Evolutionary conservation across 2,329 filamentous ascomycete species (phyloP), one percentile per base, ranked within the genome.

Genomic region (Beauveria varroae): DNA sequence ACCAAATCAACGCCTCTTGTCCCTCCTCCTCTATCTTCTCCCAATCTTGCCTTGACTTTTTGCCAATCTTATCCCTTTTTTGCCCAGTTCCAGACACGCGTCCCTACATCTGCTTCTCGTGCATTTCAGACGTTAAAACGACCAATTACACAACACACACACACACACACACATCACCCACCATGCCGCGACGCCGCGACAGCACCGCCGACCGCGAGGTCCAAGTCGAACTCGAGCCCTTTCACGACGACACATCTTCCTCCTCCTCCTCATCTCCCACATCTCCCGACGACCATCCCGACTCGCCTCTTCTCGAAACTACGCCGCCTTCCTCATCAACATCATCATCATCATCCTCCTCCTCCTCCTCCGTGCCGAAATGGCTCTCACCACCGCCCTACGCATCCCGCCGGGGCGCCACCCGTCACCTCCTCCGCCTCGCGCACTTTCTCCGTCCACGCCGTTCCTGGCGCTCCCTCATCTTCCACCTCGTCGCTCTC

Each of bases 171-270:
- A 41, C 28, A n/a, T 28, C 9, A 7, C 20, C n/a, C 40, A 34
- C 41, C 51, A 55, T 61, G 58, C 41, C 41, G 51, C 50, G 50
- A 16, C 51, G 43, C 24, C 57, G 57, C 40, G 20, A 54, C 57
- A 20, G 6, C 40, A n/a, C 47, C 24, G 18, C 14, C 20, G 44
- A 30, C 37, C 12, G 26, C 37, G 49, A 34, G 20, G 22, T 59
- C 20, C 41, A 54, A 14, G 16, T 63, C 34, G 61, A 63, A 40
- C 61, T 63, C 16, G 61, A 60, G 47, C 60, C 60, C n/a, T 62
- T 57, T 37, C 60, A 58, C 54, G 60, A 62, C 54, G 54, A 57
- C 44, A 24, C 30, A 34, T 34, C 30, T 12, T 51, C 40, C 46
- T 30, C 57, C 5, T 51, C 40, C 37, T 30, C 57, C 40, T 60